phyloP scores from a whole-genome alignment of 2,329 filamentous ascomycete genomes.

The Sclerotinia glacialis region DNA sequence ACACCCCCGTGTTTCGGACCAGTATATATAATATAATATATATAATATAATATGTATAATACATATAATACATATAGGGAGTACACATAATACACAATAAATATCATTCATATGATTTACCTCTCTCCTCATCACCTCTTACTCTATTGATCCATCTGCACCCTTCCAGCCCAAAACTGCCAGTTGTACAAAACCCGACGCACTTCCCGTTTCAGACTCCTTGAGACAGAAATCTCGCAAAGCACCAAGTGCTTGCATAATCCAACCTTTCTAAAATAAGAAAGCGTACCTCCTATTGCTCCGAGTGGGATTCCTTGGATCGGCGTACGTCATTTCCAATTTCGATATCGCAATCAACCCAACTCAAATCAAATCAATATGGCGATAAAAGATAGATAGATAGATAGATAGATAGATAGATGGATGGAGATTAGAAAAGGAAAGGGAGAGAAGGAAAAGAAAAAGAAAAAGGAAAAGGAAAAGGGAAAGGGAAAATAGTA shows the following conservation, averaged over 20 bases:
- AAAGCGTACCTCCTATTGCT: not conserved
- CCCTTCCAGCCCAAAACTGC: not conserved
- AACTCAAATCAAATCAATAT: too few species aligned
- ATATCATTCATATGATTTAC: not conserved
- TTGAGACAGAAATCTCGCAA: not conserved
- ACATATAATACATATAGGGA: too few species aligned
- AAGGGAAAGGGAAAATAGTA: not conserved
- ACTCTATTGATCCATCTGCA: not conserved
- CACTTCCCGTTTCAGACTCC: slow-evolving; percentile 3
- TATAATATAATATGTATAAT: too few species aligned
- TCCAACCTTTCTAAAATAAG: not conserved
- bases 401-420: too few species aligned
- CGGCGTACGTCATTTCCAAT: not conserved
- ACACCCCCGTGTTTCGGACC: not conserved
- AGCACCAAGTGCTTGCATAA: not conserved
- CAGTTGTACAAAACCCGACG: slow-evolving; percentile 6
- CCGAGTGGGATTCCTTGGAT: not conserved
- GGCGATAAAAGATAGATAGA: not conserved
- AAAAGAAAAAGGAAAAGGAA: not conserved
- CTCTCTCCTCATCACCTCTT: not conserved
- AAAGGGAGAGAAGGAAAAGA: not conserved
- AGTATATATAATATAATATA: too few species aligned
- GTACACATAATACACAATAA: too few species aligned
- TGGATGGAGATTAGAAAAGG: not conserved
- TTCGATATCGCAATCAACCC: slow-evolving; percentile 1